Conservation (phyloP, 345 rosid species). For the Hibiscus trionum region DNA sequence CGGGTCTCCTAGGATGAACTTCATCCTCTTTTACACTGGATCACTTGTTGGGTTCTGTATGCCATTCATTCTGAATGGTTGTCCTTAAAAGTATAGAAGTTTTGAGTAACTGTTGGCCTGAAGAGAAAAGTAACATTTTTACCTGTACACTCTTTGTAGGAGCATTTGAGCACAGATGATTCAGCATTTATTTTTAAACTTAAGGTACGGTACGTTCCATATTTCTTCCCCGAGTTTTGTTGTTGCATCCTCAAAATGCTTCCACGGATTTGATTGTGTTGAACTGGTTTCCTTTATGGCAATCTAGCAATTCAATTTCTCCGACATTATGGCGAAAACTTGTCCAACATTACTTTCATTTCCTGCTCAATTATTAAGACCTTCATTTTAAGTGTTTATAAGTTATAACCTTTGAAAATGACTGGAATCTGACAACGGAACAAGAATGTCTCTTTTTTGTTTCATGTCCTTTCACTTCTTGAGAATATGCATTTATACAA, state of each 20-base stretch:
- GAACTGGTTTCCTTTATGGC: neutral
- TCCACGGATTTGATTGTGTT: neutral
- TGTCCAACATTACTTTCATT: neutral
- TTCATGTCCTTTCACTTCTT: constrained; percentile 6
- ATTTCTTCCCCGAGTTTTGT: neutral
- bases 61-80: neutral
- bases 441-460: neutral
- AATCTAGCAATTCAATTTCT: neutral
- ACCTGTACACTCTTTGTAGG: constrained; percentile 36
- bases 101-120: neutral
- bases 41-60: neutral
- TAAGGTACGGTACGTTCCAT: constrained; percentile 55
- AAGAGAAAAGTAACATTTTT: constrained; percentile 11
- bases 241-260: neutral
- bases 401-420: constrained; percentile 2
- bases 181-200: constrained; percentile 75
- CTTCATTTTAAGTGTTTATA: neutral
- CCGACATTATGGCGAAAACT: neutral
- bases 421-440: neutral
- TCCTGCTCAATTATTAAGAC: neutral
- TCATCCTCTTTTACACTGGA: no score
- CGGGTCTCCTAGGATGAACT: no score
- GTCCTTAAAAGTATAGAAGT: neutral
- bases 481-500: constrained; percentile 2
- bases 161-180: constrained; percentile 86